Percentiles rank a stretch among this genome's conserved stretches.
Conservation (phyloP, 2,329 filamentous ascomycete genomes). For the Lachnum nothofagi region DNA sequence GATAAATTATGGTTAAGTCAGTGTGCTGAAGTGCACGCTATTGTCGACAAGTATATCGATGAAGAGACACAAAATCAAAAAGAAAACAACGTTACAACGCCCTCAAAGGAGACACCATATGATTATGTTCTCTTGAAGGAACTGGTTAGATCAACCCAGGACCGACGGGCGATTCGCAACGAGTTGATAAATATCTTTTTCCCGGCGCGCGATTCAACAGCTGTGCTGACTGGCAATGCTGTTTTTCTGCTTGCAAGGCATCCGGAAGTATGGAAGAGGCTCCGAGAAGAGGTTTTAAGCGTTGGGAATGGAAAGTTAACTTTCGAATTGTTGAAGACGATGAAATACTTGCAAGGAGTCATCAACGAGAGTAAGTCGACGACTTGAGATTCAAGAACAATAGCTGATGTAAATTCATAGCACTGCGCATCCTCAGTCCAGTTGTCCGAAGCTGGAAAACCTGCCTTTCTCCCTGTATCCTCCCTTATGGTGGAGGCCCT, state of each 20-base stretch:
- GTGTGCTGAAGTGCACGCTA: slow-evolving; percentile 9
- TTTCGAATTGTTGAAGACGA: slow-evolving; percentile 43
- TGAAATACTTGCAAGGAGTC: slow-evolving; percentile 51
- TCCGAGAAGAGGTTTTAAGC: slow-evolving; percentile 39
- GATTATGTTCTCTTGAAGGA: slow-evolving; percentile 43
- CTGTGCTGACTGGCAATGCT: slow-evolving; percentile 35
- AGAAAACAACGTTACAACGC: neutral
- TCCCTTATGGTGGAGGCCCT: neutral
- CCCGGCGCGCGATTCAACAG: slow-evolving; percentile 38
- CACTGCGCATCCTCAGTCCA: neutral
- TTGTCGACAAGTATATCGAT: slow-evolving; percentile 12
- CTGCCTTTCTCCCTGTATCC: slow-evolving; percentile 39
- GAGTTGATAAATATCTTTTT: slow-evolving; percentile 34
- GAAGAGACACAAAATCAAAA: slow-evolving; percentile 9
- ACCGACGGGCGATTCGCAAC: slow-evolving; percentile 35
- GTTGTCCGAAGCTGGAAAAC: neutral
- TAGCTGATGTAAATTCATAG: too few species aligned
- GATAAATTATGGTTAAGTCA: slow-evolving; percentile 7
- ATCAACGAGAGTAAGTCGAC: slow-evolving; percentile 53
- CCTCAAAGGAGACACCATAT: neutral
- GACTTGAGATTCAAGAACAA: too few species aligned
- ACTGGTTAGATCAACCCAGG: slow-evolving; percentile 41
- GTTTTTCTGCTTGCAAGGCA: slow-evolving; percentile 48
- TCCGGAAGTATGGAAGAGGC: slow-evolving; percentile 35
- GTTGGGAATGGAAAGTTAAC: slow-evolving; percentile 36